Evolutionary conservation across 106 monocot genomes (phyloP).

Genomic region (Dendrobium huoshanense): DNA sequence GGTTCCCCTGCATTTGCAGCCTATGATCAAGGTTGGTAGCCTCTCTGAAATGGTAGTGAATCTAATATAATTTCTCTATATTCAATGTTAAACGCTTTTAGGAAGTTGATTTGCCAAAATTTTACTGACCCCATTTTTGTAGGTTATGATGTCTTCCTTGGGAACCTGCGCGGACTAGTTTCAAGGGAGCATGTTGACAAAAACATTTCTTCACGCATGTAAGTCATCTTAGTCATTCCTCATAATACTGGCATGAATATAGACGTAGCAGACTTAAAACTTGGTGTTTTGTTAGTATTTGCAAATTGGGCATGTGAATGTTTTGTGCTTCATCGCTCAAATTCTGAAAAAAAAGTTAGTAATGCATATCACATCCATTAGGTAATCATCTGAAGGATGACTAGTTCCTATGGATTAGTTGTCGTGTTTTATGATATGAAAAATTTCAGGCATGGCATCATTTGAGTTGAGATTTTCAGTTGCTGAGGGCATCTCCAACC

Average conservation of each 20-base stretch:
- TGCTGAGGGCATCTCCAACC: too few relatives aligned
- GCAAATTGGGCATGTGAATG: too few relatives aligned
- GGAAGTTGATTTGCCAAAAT: not conserved
- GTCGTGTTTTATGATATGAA: too few relatives aligned
- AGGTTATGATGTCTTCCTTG: conserved; percentile 99
- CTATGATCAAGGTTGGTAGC: conserved; percentile 83
- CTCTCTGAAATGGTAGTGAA: not conserved
- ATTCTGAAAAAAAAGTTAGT: too few relatives aligned
- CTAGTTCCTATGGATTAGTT: too few relatives aligned
- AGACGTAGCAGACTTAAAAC: too few relatives aligned
- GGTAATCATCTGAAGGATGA: too few relatives aligned
- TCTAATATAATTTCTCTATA: not conserved
- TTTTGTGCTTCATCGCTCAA: too few relatives aligned
- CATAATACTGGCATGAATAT: not conserved
- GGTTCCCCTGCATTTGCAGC: conserved; percentile 99
- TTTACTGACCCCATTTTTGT: conserved; percentile 3
- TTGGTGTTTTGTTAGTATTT: too few relatives aligned
- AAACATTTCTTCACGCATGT: conserved; percentile 85
- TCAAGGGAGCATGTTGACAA: conserved; percentile 89
- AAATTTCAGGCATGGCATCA: too few relatives aligned
- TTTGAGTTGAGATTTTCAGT: too few relatives aligned
- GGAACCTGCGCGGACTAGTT: conserved; percentile 87
- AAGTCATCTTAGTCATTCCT: conserved; percentile 5
- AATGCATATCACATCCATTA: too few relatives aligned
- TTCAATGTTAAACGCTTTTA: not conserved